Evolutionary conservation across 345 rosid genomes (phyloP), one percentile per base, ranked within the genome.

Genomic region (Rhodamnia rubescens): DNA sequence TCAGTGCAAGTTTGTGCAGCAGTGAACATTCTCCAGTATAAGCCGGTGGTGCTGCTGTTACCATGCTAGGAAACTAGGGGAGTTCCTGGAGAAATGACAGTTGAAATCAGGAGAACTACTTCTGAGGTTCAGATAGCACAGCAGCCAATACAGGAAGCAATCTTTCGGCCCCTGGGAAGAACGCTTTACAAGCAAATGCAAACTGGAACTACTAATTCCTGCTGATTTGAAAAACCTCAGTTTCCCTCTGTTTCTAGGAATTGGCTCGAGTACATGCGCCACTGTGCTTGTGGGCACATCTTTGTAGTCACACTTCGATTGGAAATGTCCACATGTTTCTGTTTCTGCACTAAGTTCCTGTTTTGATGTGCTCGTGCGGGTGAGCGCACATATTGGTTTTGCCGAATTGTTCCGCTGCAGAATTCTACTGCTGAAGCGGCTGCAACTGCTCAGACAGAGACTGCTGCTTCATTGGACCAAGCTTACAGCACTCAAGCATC

Each of bases 11-110:
- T 64, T 64, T 61, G 74, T 29, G 74, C 74, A 29, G 74, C 74
- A 7, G 21, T n/a, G 36, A 59, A 59, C 74, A 27, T 61, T 61
- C 50, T 47, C 50, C 50, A 47, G 0, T 8, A 9, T 47, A 47
- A 47, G 50, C 11, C 50, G 8, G 11, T 9, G 50, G 50, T 11
- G 50, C 11, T 47, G 50, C 50, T 47, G 50, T 47, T 47, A 47
- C 50, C 50, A 47, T 47, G 7, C 50, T 8, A 47, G 10, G 98
- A 97, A 92, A 91, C 95, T 47, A 93, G 96, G 82, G 99, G 98
- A 64, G 95, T 90, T 88, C 98, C 99, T 86, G 96, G 95, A 84
- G 99, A 96, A 89, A 97, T 95, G 99, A 97, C 98, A 2, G 97
- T 97, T 56, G 99, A 97, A 89, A 95, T 97, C 86, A 96, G 98